Base-by-base conservation (phyloP, 2,329 filamentous ascomycete species). In the Pseudopyricularia javanii region DNA sequence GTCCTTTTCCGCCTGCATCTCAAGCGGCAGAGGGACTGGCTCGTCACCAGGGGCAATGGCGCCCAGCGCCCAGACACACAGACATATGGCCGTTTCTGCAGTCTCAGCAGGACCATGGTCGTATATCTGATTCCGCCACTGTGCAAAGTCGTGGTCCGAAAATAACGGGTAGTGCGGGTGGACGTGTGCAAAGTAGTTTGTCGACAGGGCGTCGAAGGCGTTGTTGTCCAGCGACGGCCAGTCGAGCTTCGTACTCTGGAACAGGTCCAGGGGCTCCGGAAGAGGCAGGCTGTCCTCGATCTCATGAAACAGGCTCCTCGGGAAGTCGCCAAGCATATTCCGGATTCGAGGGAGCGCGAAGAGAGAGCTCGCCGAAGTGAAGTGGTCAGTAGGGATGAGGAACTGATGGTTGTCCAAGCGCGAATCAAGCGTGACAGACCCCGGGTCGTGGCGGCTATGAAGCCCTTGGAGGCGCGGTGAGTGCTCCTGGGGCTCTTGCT, bases 81-180 rank as follows among this genome's bases (percentile, higher is more conserved):
- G 60, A 51, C 67, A 69, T 34, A 69, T 64, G 4, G 67, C 60
- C 4, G 62, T 65, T 30, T 61, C 62, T 17, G 64, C 58, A 15
- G 61, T 58, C 47, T 63, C 59, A 12, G 32, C 20, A 3, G 51
- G 32, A 49, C 59, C 62, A 15, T 57, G 54, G 14, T 62, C 59
- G 24, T 62, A 49, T 34, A 67, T 54, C 14, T 55, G 56, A 3
- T 53, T 56, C 33, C 64, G 61, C 63, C 66, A 66, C 2, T 53
- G 49, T 15, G 58, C 56, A 30, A 68, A 65, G 33, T 57, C 57
- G 28, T 56, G 55, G 17, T 56, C 57, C 8, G 63, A 60, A 35
- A 70, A 67, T 17, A 70, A 60, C 6, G 67, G 66, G 7, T 66
- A 63, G 45, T 66, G 61, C 17, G 66, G 64, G 53, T 69, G 64